These are phyloP conservation scores for Aspergillus funiculosus DNA, from an alignment of 495 filamentous ascomycete species.

Conservation along the genomic window DNA sequence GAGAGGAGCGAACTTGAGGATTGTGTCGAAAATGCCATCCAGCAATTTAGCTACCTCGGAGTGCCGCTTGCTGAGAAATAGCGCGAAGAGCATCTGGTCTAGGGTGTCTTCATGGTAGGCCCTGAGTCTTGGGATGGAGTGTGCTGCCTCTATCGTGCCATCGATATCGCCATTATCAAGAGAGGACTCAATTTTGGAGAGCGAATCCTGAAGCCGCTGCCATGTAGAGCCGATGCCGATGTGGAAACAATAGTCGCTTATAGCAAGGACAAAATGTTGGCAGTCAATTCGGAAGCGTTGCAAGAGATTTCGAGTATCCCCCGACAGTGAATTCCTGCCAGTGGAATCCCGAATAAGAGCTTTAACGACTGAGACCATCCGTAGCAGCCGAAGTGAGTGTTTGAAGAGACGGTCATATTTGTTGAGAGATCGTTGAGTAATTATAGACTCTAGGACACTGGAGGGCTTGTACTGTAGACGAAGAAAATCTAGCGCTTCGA, in stretches of 20 bases:
- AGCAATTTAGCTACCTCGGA: constrained; percentile 64
- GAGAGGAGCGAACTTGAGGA: constrained; percentile 62
- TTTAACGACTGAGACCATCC: constrained; percentile 74
- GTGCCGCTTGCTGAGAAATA: constrained; percentile 54
- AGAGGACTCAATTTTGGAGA: constrained; percentile 56
- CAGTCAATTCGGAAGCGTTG: constrained; percentile 68
- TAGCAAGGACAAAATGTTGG: constrained; percentile 64
- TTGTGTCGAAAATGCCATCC: constrained; percentile 67
- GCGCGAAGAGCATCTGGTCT: constrained; percentile 67
- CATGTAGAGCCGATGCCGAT: constrained; percentile 66
- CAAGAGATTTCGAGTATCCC: constrained; percentile 39
- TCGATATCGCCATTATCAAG: constrained; percentile 45
- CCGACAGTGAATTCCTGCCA: constrained; percentile 33
- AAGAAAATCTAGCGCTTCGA: constrained; percentile 88
- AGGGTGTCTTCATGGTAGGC: constrained; percentile 71
- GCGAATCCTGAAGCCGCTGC: constrained; percentile 58
- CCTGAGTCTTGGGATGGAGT: constrained; percentile 55
- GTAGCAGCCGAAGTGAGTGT: constrained; percentile 65
- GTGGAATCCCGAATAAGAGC: constrained; percentile 60
- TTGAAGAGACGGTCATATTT: constrained; percentile 84
- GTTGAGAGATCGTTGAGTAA: constrained; percentile 58
- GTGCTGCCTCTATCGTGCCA: constrained; percentile 48
- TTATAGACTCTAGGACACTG: constrained; percentile 60
- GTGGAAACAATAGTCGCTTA: constrained; percentile 72
- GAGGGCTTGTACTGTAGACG: constrained; percentile 80